Evolutionary conservation across 2,329 filamentous ascomycete species (phyloP).

Genomic region (Simplicillium aogashimaense): DNA sequence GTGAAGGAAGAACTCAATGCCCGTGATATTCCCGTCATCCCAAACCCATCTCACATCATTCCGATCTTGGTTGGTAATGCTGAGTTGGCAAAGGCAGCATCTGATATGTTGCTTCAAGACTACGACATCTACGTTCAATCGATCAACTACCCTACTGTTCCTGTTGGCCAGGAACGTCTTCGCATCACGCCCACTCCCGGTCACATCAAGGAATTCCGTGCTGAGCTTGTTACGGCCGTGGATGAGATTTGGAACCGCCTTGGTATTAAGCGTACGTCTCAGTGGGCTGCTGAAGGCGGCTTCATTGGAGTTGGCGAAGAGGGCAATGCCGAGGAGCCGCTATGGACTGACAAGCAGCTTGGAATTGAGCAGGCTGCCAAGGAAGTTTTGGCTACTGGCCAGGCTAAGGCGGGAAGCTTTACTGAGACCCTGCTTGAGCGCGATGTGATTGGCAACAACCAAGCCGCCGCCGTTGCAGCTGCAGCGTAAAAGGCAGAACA

Average conservation of each 20-base stretch:
- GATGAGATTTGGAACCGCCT: constrained; percentile 84
- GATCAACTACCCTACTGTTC: constrained; percentile 98
- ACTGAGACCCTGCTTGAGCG: constrained; percentile 51
- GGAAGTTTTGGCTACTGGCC: constrained; percentile 44
- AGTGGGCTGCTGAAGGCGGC: constrained; percentile 84
- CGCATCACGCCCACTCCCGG: constrained; percentile 94
- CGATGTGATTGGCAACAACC: constrained; percentile 28
- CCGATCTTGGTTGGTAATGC: constrained; percentile 91
- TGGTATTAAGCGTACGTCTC: constrained; percentile 81
- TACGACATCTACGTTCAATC: constrained; percentile 96
- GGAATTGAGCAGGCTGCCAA: constrained; percentile 58
- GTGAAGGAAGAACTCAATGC: constrained; percentile 77
- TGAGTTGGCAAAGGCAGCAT: constrained; percentile 82
- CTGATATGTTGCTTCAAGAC: constrained; percentile 81
- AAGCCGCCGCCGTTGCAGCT: constrained; percentile 17
- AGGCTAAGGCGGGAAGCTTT: constrained; percentile 26
- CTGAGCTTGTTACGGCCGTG: constrained; percentile 74
- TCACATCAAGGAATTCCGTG: constrained; percentile 74
- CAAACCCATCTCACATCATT: constrained; percentile 94
- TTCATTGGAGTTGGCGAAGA: constrained; percentile 88
- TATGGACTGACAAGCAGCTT: constrained; percentile 89
- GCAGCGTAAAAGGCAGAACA: background rate
- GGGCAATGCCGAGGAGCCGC: constrained; percentile 52
- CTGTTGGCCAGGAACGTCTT: constrained; percentile 92
- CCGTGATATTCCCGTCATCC: constrained; percentile 88